These are phyloP conservation scores for Conringia planisiliqua DNA, from an alignment of 345 rosid genomes.

Conservation along the genomic window DNA sequence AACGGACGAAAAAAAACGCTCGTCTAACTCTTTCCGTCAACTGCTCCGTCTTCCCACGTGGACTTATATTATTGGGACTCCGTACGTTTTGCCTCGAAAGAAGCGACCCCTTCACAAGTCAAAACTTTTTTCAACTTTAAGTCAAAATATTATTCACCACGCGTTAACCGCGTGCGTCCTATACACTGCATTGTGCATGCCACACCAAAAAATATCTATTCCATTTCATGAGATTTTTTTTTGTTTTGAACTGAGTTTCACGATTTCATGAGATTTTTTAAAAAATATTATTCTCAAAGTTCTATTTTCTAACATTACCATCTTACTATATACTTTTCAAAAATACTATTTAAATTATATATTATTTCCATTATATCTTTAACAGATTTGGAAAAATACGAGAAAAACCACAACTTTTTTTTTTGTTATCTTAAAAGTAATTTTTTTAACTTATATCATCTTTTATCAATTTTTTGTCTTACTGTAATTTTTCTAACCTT, in stretches of 20 bases:
- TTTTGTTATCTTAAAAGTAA: no score
- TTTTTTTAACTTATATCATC: no score
- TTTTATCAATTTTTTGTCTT: no score
- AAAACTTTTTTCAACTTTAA: constrained; percentile 13
- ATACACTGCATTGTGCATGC: neutral
- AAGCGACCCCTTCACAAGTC: constrained; percentile 19
- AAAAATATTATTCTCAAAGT: no score
- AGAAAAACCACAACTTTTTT: no score
- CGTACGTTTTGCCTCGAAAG: constrained; percentile 24
- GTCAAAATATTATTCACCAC: constrained; percentile 22
- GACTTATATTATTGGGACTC: neutral
- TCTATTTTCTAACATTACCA: no score
- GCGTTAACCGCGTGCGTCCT: constrained; percentile 32
- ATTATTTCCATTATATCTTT: no score
- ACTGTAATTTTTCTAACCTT: no score
- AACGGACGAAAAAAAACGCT: constrained; percentile 18
- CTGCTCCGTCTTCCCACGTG: constrained; percentile 36
- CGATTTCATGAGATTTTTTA: neutral
- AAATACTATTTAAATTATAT: no score
- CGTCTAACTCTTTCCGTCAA: constrained; percentile 10
- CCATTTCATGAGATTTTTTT: neutral
- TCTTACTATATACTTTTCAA: no score
- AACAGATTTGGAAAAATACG: no score
- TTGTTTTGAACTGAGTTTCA: no score
- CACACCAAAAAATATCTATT: neutral